Evolutionary conservation across 1,284 basidiomycete genomes (phyloP).

Genomic region (Erythrobasidium hasegawianum): DNA sequence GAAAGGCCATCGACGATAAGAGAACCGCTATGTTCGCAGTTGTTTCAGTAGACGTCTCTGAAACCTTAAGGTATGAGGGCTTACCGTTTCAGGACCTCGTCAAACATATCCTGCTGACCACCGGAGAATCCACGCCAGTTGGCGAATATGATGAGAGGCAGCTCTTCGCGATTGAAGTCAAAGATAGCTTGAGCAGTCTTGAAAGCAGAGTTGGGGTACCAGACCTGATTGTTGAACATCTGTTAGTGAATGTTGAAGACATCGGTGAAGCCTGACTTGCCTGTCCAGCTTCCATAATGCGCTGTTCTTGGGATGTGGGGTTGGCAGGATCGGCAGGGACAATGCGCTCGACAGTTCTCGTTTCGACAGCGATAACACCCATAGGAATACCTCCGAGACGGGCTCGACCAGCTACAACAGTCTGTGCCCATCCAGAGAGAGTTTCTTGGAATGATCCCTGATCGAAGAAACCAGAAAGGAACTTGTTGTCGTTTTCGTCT

Average conservation of each 20-base stretch:
- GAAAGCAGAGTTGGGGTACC: conserved; percentile 99
- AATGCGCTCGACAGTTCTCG: conserved; percentile 92
- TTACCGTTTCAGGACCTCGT: conserved; percentile 47
- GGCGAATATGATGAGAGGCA: conserved; percentile 97
- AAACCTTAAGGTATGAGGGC: not conserved
- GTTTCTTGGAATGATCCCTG: conserved; percentile 95
- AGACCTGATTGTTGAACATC: conserved; percentile 58
- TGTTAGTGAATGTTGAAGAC: too few relatives aligned
- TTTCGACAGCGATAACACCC: conserved; percentile 97
- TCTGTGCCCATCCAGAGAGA: conserved; percentile 93
- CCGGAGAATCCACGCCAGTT: conserved; percentile 99
- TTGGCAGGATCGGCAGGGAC: conserved; percentile 99
- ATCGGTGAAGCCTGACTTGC: too few relatives aligned
- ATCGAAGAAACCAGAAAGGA: conserved; percentile 91
- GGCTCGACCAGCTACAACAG: conserved; percentile 91
- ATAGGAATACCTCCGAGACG: conserved; percentile 95
- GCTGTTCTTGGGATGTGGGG: conserved; percentile 92
- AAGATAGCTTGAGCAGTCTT: conserved; percentile 99
- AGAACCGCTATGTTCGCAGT: conserved; percentile 45
- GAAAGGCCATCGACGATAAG: conserved; percentile 94
- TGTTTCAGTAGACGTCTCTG: not conserved
- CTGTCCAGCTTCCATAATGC: conserved; percentile 98
- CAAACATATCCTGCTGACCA: conserved; percentile 92
- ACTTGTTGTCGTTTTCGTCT: conserved; percentile 69
- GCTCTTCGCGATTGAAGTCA: conserved; percentile 94